These are phyloP conservation scores for Nevesoporus exiguus DNA, from an alignment of 768 basidiomycete genomes.

Conservation along the genomic window DNA sequence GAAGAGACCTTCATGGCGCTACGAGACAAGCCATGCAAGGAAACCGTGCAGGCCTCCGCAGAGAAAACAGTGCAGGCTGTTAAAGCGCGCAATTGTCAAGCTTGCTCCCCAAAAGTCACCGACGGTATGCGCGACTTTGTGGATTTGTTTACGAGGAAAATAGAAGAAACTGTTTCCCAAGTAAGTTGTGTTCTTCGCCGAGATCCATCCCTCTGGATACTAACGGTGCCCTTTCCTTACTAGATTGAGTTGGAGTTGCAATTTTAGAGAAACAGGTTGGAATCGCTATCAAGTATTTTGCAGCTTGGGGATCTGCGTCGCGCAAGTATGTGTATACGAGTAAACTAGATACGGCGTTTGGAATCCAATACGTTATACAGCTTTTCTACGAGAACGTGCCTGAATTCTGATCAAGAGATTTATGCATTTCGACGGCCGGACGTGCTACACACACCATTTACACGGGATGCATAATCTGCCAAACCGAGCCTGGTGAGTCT, in stretches of 20 bases:
- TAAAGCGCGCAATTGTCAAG: background rate
- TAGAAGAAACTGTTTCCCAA: slow-evolving; percentile 5
- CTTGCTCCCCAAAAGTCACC: background rate
- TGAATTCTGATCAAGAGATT: too few relatives aligned
- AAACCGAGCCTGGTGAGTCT: too few relatives aligned
- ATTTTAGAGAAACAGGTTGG: background rate
- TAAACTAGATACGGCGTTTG: too few relatives aligned
- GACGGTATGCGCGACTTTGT: background rate
- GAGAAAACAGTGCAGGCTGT: slow-evolving; percentile 2
- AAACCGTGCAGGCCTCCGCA: background rate
- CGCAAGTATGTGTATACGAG: too few relatives aligned
- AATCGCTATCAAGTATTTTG: background rate
- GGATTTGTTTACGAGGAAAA: background rate
- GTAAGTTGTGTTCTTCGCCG: background rate
- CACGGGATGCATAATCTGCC: too few relatives aligned
- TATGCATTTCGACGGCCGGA: too few relatives aligned
- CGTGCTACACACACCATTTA: too few relatives aligned
- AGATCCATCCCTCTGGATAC: background rate
- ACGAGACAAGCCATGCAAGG: background rate
- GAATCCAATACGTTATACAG: too few relatives aligned
- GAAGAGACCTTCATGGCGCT: background rate
- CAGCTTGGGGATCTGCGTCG: too few relatives aligned
- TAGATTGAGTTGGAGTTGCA: background rate
- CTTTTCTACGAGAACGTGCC: too few relatives aligned
- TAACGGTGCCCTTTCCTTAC: background rate